These are phyloP conservation scores for Echeveria elegans DNA, from an alignment of 164 flowering plant species.

Conservation along the genomic window DNA sequence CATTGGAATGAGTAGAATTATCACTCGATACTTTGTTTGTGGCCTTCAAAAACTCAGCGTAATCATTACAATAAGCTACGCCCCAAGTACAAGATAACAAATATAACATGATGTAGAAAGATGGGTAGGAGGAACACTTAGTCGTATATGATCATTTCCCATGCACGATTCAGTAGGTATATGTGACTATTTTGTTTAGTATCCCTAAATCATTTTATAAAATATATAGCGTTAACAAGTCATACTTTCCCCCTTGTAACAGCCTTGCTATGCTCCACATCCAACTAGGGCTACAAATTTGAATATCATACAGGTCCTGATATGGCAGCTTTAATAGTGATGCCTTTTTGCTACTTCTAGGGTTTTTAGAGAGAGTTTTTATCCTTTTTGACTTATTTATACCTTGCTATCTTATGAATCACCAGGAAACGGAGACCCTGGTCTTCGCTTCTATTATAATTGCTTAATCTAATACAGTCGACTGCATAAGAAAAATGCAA, in stretches of 20 bases:
- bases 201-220: not conserved
- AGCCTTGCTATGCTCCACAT: conserved; percentile 9
- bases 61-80: conserved; percentile 4
- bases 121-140: not conserved
- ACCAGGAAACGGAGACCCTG: not conserved
- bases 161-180: conserved; percentile 1
- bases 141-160: not conserved
- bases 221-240: not conserved
- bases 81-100: conserved; percentile 3
- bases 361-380: conserved; percentile 2
- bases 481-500: not conserved
- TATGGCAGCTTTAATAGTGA: not conserved
- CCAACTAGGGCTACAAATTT: conserved; percentile 1
- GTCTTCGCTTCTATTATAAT: not conserved
- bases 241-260: not conserved
- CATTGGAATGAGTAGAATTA: conserved; percentile 6
- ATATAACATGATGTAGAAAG: conserved; percentile 4
- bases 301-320: not conserved
- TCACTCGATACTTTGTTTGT: conserved; percentile 3
- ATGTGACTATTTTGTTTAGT: not conserved
- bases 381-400: too few relatives aligned
- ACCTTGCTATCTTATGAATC: not conserved
- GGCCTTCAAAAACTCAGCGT: not conserved
- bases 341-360: not conserved
- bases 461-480: not conserved